Evolutionary conservation across 2,329 filamentous ascomycete genomes (phyloP), one percentile per base, ranked within the genome.

Genomic region (Aureobasidium sp.): DNA sequence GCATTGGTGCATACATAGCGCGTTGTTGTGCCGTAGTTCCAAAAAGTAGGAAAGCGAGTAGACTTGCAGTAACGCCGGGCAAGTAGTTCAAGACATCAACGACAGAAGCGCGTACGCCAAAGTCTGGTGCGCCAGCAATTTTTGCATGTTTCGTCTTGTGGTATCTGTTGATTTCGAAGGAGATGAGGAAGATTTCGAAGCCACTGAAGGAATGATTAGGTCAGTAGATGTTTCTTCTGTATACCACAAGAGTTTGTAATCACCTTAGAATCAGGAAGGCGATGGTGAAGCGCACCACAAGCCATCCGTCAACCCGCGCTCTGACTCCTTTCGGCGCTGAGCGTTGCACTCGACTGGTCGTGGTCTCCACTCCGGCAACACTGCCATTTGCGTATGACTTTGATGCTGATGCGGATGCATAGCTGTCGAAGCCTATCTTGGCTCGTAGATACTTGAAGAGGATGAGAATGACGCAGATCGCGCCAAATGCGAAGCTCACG

Each of bases 41-140:
- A 50, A 67, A 67, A 27, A 67, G 57, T 0, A 65, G 20, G 48
- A 67, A 66, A 10, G 56, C 64, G 8, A 65, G 52, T 12, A 66
- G 13, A 9, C 60, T 61, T 3, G 64, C 50, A 5, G 63, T 62
- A 1, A 65, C 61, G 2, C 62, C 64, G 0, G 65, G 65, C 27
- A 67, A 53, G 47, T 64, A 67, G n/a, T 62, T 64, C 4, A 66
- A 36, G 2, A 65, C 47, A 42, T 64, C 63, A 15, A 41, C 27
- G 3, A 66, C 52, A 27, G 63, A 62, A 2, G 63, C 51, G 29
- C 44, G 36, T 9, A 42, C 15, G 5, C 64, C 55, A 51, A 64
- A 66, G 39, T 67, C 66, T 7, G 66, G 66, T 0, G 41, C 39
- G n/a, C 34, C 39, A 13, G 37, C 41, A 17, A 56, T 50, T 23